Percentiles rank a stretch among this genome's conserved stretches.
These are phyloP conservation scores for Xylariales sp. DNA, from an alignment of 2,329 filamentous ascomycete species.

Conservation along the genomic window DNA sequence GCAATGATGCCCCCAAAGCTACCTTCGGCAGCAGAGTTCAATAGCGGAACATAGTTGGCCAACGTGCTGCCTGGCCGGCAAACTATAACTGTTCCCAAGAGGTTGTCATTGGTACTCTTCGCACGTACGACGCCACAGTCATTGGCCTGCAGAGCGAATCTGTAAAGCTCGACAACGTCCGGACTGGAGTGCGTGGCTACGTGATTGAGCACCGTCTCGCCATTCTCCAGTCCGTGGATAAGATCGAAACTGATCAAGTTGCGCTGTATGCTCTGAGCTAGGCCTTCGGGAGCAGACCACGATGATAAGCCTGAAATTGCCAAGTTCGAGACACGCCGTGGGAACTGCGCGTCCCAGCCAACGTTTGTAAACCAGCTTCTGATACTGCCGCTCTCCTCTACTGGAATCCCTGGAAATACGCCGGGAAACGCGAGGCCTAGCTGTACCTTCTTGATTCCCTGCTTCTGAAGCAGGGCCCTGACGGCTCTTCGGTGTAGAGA, in stretches of 20 bases:
- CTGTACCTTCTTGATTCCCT: slow-evolving; percentile 73
- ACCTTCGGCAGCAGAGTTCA: slow-evolving; percentile 54
- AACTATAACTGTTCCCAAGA: slow-evolving; percentile 76
- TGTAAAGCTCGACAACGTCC: slow-evolving; percentile 76
- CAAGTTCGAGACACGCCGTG: slow-evolving; percentile 59
- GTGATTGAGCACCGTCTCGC: slow-evolving; percentile 68
- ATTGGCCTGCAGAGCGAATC: slow-evolving; percentile 66
- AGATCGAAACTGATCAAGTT: slow-evolving; percentile 77
- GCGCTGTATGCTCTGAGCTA: slow-evolving; percentile 67
- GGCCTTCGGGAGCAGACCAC: slow-evolving; percentile 73
- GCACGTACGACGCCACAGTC: slow-evolving; percentile 80
- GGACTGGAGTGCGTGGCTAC: slow-evolving; percentile 70
- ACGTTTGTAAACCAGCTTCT: slow-evolving; percentile 84
- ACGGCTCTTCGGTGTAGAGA: slow-evolving; percentile 85
- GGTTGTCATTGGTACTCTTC: slow-evolving; percentile 61
- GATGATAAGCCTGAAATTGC: slow-evolving; percentile 64
- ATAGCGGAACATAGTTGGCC: slow-evolving; percentile 63
- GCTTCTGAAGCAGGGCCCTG: slow-evolving; percentile 63
- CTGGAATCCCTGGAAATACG: slow-evolving; percentile 80
- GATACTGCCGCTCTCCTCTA: slow-evolving; percentile 42
- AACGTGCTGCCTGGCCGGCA: slow-evolving; percentile 67
- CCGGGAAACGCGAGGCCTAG: slow-evolving; percentile 76
- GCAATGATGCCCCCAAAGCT: slow-evolving; percentile 72
- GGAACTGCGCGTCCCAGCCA: slow-evolving; percentile 74
- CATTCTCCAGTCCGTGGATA: slow-evolving; percentile 74